These are phyloP conservation scores for Colletotrichum limetticola DNA, from an alignment of 2,329 filamentous ascomycete species.

Conservation along the genomic window DNA sequence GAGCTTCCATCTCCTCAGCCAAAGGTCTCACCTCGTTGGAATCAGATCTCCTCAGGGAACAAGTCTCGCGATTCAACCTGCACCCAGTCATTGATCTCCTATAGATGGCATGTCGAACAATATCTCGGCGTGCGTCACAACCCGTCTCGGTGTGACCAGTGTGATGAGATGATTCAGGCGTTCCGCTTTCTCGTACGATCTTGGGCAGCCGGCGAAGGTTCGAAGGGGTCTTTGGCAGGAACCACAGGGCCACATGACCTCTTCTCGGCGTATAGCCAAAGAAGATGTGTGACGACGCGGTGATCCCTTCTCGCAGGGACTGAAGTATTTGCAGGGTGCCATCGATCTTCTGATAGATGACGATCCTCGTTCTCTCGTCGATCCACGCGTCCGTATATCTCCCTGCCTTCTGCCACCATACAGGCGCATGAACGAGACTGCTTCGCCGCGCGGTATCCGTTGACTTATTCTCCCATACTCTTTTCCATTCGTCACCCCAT, in stretches of 20 bases:
- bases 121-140: not conserved
- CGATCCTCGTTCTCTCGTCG: not conserved
- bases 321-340: not conserved
- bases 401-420: conserved; percentile 11
- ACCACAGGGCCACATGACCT: not conserved
- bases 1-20: not conserved
- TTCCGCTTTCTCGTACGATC: not conserved
- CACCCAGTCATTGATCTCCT: not conserved
- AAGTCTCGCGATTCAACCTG: not conserved
- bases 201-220: not conserved
- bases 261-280: conserved; percentile 8
- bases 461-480: not conserved
- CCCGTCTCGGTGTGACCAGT: not conserved
- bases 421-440: not conserved
- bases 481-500: not conserved
- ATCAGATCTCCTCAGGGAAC: not conserved
- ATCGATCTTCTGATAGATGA: not conserved
- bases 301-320: not conserved
- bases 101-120: not conserved
- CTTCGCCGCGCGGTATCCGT: not conserved
- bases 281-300: conserved; percentile 1
- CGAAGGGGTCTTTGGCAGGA: not conserved
- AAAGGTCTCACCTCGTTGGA: not conserved
- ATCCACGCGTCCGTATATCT: not conserved
- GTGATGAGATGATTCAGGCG: not conserved